phyloP scores from a whole-genome alignment of 352 stramenopile genomes.

The Pythium coloratum region DNA sequence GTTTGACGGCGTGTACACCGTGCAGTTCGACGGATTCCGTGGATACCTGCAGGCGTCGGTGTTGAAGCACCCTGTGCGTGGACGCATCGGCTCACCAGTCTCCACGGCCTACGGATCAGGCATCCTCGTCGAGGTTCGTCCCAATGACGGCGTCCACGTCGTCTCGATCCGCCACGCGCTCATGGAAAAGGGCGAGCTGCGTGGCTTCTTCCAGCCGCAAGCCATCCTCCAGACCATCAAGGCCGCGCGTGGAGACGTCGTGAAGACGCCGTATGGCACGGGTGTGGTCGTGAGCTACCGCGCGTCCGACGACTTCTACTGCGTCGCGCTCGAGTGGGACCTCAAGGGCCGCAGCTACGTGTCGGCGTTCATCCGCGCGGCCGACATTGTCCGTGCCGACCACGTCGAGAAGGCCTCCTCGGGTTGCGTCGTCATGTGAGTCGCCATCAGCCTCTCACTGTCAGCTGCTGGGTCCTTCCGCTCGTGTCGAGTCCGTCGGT shows the following conservation, averaged over 20 bases:
- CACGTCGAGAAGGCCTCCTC: constrained; percentile 59
- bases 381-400: constrained; percentile 54
- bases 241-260: constrained; percentile 72
- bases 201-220: constrained; percentile 60
- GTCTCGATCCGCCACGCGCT: constrained; percentile 61
- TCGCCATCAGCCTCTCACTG: neutral
- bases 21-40: constrained; percentile 43
- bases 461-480: too few relatives aligned
- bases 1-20: constrained; percentile 55
- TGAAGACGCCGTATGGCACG: constrained; percentile 75
- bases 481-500: too few relatives aligned
- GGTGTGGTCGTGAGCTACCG: constrained; percentile 75
- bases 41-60: constrained; percentile 49
- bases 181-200: constrained; percentile 43
- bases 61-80: constrained; percentile 43
- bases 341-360: constrained; percentile 52
- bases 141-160: constrained; percentile 68
- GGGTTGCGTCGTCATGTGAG: constrained; percentile 75
- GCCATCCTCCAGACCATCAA: constrained; percentile 58
- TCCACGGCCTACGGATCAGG: constrained; percentile 71
- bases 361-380: constrained; percentile 58
- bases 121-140: constrained; percentile 54
- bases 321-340: constrained; percentile 71
- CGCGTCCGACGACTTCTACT: constrained; percentile 58
- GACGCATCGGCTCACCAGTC: constrained; percentile 59